Evolutionary conservation across 2,329 filamentous ascomycete species (phyloP), one percentile per base, ranked within the genome.

Genomic region (Pseudocercospora macadamiae): DNA sequence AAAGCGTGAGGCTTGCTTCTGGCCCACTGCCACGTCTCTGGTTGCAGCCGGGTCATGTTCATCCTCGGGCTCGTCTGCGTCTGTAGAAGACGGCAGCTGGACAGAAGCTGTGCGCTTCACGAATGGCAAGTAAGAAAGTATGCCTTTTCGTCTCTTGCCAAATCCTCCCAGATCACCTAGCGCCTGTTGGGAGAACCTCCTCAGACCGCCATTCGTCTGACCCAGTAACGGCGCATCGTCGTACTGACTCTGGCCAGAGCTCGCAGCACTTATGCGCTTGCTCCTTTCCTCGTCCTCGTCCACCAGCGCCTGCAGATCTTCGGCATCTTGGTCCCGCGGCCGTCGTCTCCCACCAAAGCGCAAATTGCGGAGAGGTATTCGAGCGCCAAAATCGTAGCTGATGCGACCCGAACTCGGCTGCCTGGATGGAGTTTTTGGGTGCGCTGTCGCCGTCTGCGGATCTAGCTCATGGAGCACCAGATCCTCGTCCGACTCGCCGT

Each of bases 381-480:
- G 82, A 68, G 77, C 81, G 59, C 74, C 75, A 51, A 78, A 75
- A 65, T 80, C 77, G 48, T 67, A 63, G 59, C 68, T 70, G 39
- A 56, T 58, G 59, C 66, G 65, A 36, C 58, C 56, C 19, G 63
- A 55, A 42, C 61, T 61, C 9, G 60, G 54, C 45, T 59, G 49
- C 54, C 55, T 39, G n/a, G 59, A 60, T 44, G 55, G 34, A 7
- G 55, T 28, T 45, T 21, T 57, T n/a, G 18, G 2, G 18, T 18
- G 12, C 2, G 10, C 52, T 34, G 62, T 44, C 19, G 57, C 71
- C 71, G 55, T 67, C 16, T 67, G 68, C 19, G 90, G 89, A 71
- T 93, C 89, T 66, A 95, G 86, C 79, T 93, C 90, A 70, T 91
- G 83, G 66, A 91, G 82, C 68, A 93, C 89, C 69, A 95, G 81